Base-by-base conservation (phyloP, 805 yeast species). In the Ogataea nitratoaversa region DNA sequence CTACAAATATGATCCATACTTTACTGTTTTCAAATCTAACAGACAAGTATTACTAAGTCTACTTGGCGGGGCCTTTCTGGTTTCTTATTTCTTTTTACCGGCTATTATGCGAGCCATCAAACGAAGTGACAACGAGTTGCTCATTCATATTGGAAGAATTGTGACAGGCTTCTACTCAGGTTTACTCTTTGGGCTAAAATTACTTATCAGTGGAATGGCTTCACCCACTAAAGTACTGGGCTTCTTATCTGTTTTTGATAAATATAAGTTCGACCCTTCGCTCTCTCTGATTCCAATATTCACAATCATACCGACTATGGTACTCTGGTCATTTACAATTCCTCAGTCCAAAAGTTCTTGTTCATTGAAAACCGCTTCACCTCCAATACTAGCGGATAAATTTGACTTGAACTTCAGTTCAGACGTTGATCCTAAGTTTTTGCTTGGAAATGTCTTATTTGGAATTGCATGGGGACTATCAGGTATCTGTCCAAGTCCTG, bases 401-500 rank as follows among this genome's bases (percentile, higher is more conserved):
- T 69, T 54, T 35, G 42, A 49, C 13, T 42, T 65, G 29, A 56
- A 58, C 18, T 56, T 40, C 29, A 40, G 53, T 17, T 54, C 53
- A 3, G 46, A 50, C 2, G 54, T 65, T 2, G 47, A 61, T 0
- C 18, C 35, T 0, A 57, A 54, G 28, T 64, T 74, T 36, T 17
- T 75, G 0, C 3, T 66, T 2, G 80, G 80, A 2, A 62, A 68
- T 43, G 56, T 57, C 0, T 11, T 72, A 5, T 75, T 75, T 47
- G 80, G 80, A 8, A 12, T 67, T 8, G 80, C 79, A 0, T 75
- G 80, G 80, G 79, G 76, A 1, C 25, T 71, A 2, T 49, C 66
- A 0, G 80, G 80, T 1, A 55, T 72, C 3, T 75, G 79, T 49
- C 80, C 80, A 0, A 79, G 77, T 3, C 78, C 80, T 13, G 80